These are phyloP conservation scores for Skeletonema grethae DNA, from an alignment of 108 stramenopile species.

Conservation along the genomic window DNA sequence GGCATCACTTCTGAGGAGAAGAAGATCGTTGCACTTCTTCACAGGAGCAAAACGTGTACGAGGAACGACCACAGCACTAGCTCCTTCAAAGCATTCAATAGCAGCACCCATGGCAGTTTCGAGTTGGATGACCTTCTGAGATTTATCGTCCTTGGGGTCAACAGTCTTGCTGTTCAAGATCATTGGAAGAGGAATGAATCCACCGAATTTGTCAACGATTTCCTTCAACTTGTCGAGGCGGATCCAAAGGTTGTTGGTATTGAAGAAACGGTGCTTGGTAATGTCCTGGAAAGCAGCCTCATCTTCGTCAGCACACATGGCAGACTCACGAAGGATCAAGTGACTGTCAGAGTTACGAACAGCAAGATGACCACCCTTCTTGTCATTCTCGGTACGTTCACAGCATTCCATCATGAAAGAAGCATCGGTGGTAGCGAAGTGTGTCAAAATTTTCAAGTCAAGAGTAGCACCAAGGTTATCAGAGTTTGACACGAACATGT, in stretches of 20 bases:
- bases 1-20: slow-evolving; percentile 96
- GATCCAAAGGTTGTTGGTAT: slow-evolving; percentile 99
- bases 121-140: slow-evolving; percentile 93
- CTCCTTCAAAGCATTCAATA: slow-evolving; percentile 96
- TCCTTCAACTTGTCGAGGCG: slow-evolving; percentile 95
- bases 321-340: slow-evolving; percentile 96
- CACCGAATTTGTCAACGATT: slow-evolving; percentile 89
- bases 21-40: slow-evolving; percentile 98
- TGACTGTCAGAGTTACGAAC: slow-evolving; percentile 86
- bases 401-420: slow-evolving; percentile 99
- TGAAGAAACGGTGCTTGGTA: slow-evolving; percentile 95
- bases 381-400: slow-evolving; percentile 95
- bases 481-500: slow-evolving; percentile 99
- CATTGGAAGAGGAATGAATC: slow-evolving; percentile 98
- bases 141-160: slow-evolving; percentile 96
- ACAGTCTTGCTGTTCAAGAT: slow-evolving; percentile 98
- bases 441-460: slow-evolving; percentile 92
- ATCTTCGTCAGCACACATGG: slow-evolving; percentile 97
- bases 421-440: slow-evolving; percentile 89
- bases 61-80: slow-evolving; percentile 92
- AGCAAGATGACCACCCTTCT: slow-evolving; percentile 99
- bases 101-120: slow-evolving; percentile 99
- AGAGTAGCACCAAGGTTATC: slow-evolving; percentile 99
- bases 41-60: slow-evolving; percentile 99
- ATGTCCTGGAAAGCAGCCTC: slow-evolving; percentile 96